These are phyloP conservation scores for Hapsidospora chrysogenum DNA, from an alignment of 495 filamentous ascomycete genomes.

Conservation along the genomic window DNA sequence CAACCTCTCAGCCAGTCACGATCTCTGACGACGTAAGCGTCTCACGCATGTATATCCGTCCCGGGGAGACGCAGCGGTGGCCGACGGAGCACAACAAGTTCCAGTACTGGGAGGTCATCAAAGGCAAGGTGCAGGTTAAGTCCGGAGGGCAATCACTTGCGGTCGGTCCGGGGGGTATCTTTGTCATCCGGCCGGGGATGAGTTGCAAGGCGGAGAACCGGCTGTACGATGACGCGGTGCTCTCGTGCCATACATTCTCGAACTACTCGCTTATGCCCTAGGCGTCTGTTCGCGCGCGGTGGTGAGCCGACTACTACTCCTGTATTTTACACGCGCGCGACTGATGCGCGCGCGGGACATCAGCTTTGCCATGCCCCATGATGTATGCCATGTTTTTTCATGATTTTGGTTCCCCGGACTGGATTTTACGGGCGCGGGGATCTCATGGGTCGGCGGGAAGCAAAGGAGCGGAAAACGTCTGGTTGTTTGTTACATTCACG, in stretches of 20 bases:
- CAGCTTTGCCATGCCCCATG: too few species aligned
- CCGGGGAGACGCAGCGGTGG: constrained; percentile 10
- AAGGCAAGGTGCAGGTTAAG: constrained; percentile 16
- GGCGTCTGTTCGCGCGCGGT: too few species aligned
- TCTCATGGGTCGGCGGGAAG: too few species aligned
- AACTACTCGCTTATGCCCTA: not conserved
- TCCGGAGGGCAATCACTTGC: constrained; percentile 14
- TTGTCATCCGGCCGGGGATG: constrained; percentile 12
- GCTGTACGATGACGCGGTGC: constrained; percentile 17
- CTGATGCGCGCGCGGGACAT: too few species aligned
- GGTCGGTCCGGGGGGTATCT: constrained; percentile 18
- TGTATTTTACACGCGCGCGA: too few species aligned
- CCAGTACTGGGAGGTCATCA: constrained; percentile 15
- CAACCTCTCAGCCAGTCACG: constrained; percentile 8
- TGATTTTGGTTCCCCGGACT: too few species aligned
- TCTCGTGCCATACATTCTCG: constrained; percentile 4
- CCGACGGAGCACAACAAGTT: constrained; percentile 7
- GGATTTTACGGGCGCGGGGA: too few species aligned
- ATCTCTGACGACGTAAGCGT: constrained; percentile 16
- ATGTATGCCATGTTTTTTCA: too few species aligned
- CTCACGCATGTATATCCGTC: constrained; percentile 14
- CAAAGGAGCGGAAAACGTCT: too few species aligned
- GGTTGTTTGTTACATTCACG: too few species aligned
- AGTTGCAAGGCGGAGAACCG: constrained; percentile 12
- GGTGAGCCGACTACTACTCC: too few species aligned